Conservation (phyloP, 306 rosid species). For the Cyamopsis tetragonoloba region DNA sequence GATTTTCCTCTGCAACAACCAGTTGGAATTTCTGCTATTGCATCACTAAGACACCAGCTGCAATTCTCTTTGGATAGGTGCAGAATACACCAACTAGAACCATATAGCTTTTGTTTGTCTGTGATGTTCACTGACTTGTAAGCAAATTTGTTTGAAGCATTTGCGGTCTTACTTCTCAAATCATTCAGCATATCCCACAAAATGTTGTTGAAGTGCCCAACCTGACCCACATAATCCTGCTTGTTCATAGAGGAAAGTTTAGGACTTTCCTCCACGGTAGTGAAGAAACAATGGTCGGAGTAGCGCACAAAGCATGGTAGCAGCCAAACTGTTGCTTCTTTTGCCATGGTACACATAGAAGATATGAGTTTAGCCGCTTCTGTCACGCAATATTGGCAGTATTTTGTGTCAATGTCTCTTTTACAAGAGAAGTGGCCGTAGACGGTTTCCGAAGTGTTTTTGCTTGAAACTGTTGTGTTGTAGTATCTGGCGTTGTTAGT, state of each 20-base stretch:
- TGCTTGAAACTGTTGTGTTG: conserved; percentile 8
- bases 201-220: conserved; percentile 4
- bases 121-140: conserved; percentile 6
- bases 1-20: conserved; percentile 31
- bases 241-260: background rate
- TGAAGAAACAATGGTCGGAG: conserved; percentile 1
- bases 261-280: background rate
- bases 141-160: background rate
- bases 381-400: background rate
- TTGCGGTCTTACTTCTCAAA: conserved; percentile 2
- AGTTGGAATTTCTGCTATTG: conserved; percentile 22
- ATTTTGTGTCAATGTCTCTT: background rate
- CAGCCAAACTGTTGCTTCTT: background rate
- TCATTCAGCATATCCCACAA: conserved; percentile 28
- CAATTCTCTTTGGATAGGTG: conserved; percentile 22
- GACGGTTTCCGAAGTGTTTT: background rate
- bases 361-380: conserved; percentile 5
- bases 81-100: conserved; percentile 18
- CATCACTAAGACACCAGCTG: conserved; percentile 30
- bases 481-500: conserved; percentile 2
- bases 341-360: background rate
- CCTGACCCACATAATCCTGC: background rate
- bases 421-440: conserved; percentile 13
- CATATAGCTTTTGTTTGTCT: background rate
- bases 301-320: conserved; percentile 9